These are phyloP conservation scores for Cladophialophora carrionii DNA, from an alignment of 2,329 filamentous ascomycete genomes.

Conservation along the genomic window DNA sequence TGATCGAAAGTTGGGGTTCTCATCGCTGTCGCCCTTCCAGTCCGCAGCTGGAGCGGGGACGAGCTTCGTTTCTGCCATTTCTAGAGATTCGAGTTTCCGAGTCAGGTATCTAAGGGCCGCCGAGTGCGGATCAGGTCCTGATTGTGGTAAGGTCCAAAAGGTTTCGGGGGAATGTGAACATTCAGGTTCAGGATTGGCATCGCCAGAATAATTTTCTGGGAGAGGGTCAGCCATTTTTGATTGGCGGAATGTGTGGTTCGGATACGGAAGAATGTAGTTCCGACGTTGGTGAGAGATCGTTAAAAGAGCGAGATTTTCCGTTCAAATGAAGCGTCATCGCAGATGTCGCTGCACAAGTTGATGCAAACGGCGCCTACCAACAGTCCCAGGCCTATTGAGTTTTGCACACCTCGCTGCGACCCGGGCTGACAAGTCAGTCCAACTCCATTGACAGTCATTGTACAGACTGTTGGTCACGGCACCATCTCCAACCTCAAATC, in stretches of 20 bases:
- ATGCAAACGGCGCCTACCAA: not conserved
- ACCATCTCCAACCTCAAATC: not conserved
- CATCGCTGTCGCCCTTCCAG: conserved; percentile 80
- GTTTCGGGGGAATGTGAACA: not conserved
- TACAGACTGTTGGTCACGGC: not conserved
- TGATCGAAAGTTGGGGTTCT: conserved; percentile 70
- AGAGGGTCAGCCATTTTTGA: not conserved
- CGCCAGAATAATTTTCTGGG: not conserved
- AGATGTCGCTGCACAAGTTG: not conserved
- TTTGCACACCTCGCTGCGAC: not conserved
- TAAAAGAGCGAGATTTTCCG: not conserved
- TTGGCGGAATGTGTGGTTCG: not conserved
- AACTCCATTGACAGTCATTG: not conserved
- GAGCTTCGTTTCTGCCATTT: conserved; percentile 27
- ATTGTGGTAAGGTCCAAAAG: not conserved
- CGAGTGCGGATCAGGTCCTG: not conserved
- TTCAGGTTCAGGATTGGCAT: not conserved
- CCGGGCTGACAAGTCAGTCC: not conserved
- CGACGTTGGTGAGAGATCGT: not conserved
- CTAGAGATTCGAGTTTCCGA: not conserved
- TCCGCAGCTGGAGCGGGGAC: conserved; percentile 70
- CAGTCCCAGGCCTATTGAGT: not conserved
- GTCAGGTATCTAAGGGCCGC: not conserved
- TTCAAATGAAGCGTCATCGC: not conserved
- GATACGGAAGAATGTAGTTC: not conserved